Conservation (phyloP, 1,139 yeast species). For the Magnusiomyces sp. region DNA sequence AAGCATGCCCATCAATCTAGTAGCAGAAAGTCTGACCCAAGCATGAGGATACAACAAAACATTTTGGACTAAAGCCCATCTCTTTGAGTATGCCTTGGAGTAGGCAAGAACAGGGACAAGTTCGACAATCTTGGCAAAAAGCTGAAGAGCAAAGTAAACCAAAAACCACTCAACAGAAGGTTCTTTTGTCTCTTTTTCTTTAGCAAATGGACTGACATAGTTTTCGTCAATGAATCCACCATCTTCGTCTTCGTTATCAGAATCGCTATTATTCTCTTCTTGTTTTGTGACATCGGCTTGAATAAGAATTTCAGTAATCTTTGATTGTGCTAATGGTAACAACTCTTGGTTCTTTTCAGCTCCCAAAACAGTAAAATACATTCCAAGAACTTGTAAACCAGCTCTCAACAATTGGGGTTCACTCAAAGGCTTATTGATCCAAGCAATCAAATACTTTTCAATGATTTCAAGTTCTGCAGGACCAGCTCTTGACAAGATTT, state of each 20-base stretch:
- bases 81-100: slow-evolving; percentile 22
- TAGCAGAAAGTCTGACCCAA: slow-evolving; percentile 73
- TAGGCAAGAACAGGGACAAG: slow-evolving; percentile 28
- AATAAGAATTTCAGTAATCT: slow-evolving; percentile 20
- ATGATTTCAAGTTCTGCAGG: slow-evolving; percentile 38
- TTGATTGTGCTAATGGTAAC: slow-evolving; percentile 18
- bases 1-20: slow-evolving; percentile 51
- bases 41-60: slow-evolving; percentile 77
- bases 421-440: slow-evolving; percentile 46
- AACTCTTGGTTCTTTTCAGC: slow-evolving; percentile 20
- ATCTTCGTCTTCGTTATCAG: slow-evolving; percentile 18
- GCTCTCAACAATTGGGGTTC: slow-evolving; percentile 58
- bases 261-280: slow-evolving; percentile 4
- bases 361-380: slow-evolving; percentile 49
- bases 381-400: slow-evolving; percentile 66
- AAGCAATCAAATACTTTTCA: slow-evolving; percentile 52
- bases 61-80: slow-evolving; percentile 50
- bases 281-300: slow-evolving; percentile 9
- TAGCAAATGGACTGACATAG: slow-evolving; percentile 3
- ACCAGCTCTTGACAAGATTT: slow-evolving; percentile 47
- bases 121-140: slow-evolving; percentile 34
- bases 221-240: slow-evolving; percentile 2
- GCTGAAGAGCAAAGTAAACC: slow-evolving; percentile 56
- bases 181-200: not conserved
- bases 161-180: slow-evolving; percentile 54